These are phyloP conservation scores for Stygiomarasmius scandens DNA, from an alignment of 1,284 basidiomycete species.

Conservation along the genomic window DNA sequence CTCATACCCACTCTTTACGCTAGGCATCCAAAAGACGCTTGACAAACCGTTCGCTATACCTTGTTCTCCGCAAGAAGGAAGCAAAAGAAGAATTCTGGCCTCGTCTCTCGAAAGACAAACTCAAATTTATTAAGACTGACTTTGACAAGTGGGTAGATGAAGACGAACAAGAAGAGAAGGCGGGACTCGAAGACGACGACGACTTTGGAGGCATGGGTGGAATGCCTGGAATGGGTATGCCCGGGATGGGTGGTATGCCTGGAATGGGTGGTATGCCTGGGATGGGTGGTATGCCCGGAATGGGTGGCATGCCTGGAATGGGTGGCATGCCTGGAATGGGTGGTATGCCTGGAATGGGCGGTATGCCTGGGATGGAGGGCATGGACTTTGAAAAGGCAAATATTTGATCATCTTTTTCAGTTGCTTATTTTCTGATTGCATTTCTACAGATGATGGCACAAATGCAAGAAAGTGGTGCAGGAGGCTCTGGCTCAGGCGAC, in stretches of 20 bases:
- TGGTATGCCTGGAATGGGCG: slow-evolving; percentile 29
- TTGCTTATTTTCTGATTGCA: neutral
- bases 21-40: slow-evolving; percentile 70
- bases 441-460: slow-evolving; percentile 65
- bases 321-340: slow-evolving; percentile 24
- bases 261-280: slow-evolving; percentile 50
- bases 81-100: slow-evolving; percentile 83
- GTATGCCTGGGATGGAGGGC: slow-evolving; percentile 21
- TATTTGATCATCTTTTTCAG: slow-evolving; percentile 17
- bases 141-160: slow-evolving; percentile 94
- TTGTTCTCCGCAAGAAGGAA: slow-evolving; percentile 83
- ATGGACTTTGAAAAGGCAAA: slow-evolving; percentile 65
- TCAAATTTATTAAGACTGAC: slow-evolving; percentile 88
- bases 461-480: slow-evolving; percentile 49
- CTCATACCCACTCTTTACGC: slow-evolving; percentile 9
- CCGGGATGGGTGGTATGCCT: slow-evolving; percentile 44
- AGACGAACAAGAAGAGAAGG: slow-evolving; percentile 84
- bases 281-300: slow-evolving; percentile 43
- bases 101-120: slow-evolving; percentile 85
- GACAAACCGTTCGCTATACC: slow-evolving; percentile 65
- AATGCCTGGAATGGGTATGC: slow-evolving; percentile 58
- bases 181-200: slow-evolving; percentile 46
- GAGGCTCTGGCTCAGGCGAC: slow-evolving; percentile 34
- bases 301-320: slow-evolving; percentile 33
- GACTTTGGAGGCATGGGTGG: slow-evolving; percentile 47